phyloP scores from a whole-genome alignment of 2,329 filamentous ascomycete genomes.

The Ophiostoma piceae region DNA sequence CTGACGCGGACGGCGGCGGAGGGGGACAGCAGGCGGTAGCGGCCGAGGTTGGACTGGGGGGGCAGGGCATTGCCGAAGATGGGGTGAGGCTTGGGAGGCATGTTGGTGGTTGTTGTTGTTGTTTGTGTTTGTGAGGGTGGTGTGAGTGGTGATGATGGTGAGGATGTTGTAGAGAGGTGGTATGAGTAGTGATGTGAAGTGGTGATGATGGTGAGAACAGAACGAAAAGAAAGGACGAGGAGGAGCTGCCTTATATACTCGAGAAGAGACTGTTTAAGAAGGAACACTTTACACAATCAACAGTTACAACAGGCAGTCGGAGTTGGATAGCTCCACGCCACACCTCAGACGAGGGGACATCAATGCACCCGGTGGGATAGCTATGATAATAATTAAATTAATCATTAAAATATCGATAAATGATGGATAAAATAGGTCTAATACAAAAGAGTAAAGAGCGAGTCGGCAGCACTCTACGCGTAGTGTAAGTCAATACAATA shows the following conservation, averaged over 20 bases:
- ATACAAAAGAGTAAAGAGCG: no score
- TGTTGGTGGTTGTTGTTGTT: not conserved
- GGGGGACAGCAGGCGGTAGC: slow-evolving; percentile 62
- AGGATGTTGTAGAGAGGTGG: not conserved
- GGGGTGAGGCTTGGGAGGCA: slow-evolving; percentile 22
- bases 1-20: slow-evolving; percentile 62
- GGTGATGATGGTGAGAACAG: not conserved
- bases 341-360: not conserved
- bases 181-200: not conserved
- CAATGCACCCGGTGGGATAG: not conserved
- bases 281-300: no score
- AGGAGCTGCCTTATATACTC: not conserved
- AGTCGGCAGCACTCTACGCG: no score
- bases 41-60: slow-evolving; percentile 56
- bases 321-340: not conserved
- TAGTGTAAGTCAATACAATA: not conserved
- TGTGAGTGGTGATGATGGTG: not conserved
- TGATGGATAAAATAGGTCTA: no score
- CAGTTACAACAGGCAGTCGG: not conserved
- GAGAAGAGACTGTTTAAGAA: not conserved
- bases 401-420: not conserved
- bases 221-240: not conserved
- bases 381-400: not conserved
- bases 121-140: not conserved
- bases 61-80: slow-evolving; percentile 40